Evolutionary conservation across 2,329 filamentous ascomycete genomes (phyloP), one percentile per base, ranked within the genome.

Genomic region (Cercospora sp.): DNA sequence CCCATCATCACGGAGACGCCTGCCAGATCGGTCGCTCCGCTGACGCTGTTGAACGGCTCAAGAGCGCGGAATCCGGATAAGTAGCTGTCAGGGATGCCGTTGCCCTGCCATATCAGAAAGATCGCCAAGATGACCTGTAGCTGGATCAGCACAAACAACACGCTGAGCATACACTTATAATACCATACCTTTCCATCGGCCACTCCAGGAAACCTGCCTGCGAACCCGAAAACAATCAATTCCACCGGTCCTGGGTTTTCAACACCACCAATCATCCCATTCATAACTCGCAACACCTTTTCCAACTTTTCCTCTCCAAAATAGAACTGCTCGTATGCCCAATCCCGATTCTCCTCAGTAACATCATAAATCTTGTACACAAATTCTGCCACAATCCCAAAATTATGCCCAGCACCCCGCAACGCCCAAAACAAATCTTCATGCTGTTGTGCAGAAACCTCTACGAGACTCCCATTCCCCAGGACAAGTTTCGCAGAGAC

Each of bases 401-500:
- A 71, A 42, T 71, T 72, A 23, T 67, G 66, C 6, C 70, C 70
- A 33, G 64, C 68, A 40, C 69, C 70, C 48, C 64, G 30, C 51
- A 68, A 48, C 16, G 48, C 69, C 69, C 70, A 72, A 26, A 66
- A 67, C 1, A 72, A 58, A 26, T 72, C 70, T 12, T 61, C 28
- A n/a, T 71, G 60, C n/a, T 66, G 26, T 12, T 61, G 26, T 7
- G 30, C 40, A 9, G 82, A 84, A 1, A 78, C 77, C 1, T 69
- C 79, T 12, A 82, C 75, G 13, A 79, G 69, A 10, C 67, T 71
- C 0, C 81, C 81, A 64, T 80, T 75, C 1, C 80, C 80, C 5
- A 82, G 75, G 2, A 82, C 80, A 0, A 83, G 69, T 5, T 74
- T 75, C 8, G 74, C 77, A 0, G 77, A 76, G 0, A 75, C 78